Evolutionary conservation across 2,329 filamentous ascomycete genomes (phyloP).

Genomic region (Monosporascus ibericus): DNA sequence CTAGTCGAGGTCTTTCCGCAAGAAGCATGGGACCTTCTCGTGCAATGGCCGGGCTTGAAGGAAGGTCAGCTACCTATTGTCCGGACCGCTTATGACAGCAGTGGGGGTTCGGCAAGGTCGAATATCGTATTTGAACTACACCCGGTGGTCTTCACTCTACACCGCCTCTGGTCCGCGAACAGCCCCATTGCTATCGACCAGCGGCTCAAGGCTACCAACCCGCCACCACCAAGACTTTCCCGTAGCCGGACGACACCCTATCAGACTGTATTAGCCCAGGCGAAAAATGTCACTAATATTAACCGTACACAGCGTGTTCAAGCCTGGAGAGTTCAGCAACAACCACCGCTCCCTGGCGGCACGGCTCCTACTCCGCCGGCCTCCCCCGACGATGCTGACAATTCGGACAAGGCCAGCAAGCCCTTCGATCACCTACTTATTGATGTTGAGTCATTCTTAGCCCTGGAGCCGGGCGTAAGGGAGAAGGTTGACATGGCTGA

Average conservation of each 20-base stretch:
- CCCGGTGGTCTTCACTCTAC: slow-evolving; percentile 77
- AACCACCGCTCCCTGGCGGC: slow-evolving; percentile 31
- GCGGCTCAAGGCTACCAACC: slow-evolving; percentile 53
- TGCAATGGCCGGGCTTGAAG: slow-evolving; percentile 75
- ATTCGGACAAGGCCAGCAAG: slow-evolving; percentile 15
- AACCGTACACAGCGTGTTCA: slow-evolving; percentile 68
- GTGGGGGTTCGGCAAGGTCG: slow-evolving; percentile 43
- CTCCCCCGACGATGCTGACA: slow-evolving; percentile 13
- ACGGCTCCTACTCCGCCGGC: slow-evolving; percentile 28
- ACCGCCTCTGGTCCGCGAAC: slow-evolving; percentile 64
- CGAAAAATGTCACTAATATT: slow-evolving; percentile 64
- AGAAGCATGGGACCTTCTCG: slow-evolving; percentile 74
- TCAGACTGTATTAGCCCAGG: slow-evolving; percentile 67
- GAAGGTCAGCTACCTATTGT: slow-evolving; percentile 65
- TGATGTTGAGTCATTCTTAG: slow-evolving; percentile 55
- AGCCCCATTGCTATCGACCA: slow-evolving; percentile 52
- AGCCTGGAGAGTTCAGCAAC: slow-evolving; percentile 60
- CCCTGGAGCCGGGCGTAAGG: slow-evolving; percentile 59
- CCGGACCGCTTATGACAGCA: slow-evolving; percentile 72
- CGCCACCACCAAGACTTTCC: slow-evolving; percentile 58
- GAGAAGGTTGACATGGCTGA: slow-evolving; percentile 61
- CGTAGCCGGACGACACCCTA: slow-evolving; percentile 66
- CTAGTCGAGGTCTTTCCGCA: slow-evolving; percentile 73
- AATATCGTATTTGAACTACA: slow-evolving; percentile 79
- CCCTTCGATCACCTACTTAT: slow-evolving; percentile 47